Evolutionary conservation across 768 basidiomycete species (phyloP), one percentile per base, ranked within the genome.

Genomic region (Pleurotus djamor): DNA sequence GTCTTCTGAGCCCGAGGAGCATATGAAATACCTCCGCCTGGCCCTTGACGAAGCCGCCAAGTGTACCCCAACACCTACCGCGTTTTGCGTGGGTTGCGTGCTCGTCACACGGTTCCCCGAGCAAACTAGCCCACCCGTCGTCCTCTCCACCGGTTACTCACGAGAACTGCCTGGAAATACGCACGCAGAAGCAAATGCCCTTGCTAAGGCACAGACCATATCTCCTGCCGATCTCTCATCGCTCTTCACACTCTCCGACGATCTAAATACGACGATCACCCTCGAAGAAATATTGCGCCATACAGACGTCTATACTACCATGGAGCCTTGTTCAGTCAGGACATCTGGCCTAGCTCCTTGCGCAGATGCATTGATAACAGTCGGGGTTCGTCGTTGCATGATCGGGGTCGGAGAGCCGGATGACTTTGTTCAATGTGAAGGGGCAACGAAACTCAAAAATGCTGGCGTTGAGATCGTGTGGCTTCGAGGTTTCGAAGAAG

Each of bases 401-500:
- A 89, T 98, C 47, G 96, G 96, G 2, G 94, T 88, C 2, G 83
- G 85, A 60, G 96, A 99, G 71, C 96, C 96, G 3, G 85, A 84
- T 57, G 96, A 98, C 71, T 99, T 98, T 69, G 96, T 99, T 10
- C 79, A 85, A 8, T 98, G 96, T 68, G 91, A 96, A 71, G 96
- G 96, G 5, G 90, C 91, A 4, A 78, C 76, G 61, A 86, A 83
- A 65, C 68, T 98, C 64, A 80, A 73, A 66, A 81, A 86, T 28
- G 87, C 84, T 5, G 92, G 89, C 4, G 78, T 94, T 4, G 83
- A 89, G 48, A 83, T 97, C 0, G 66, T 89, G n/a, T 89, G 92
- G 85, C 61, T 92, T 16, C 76, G 77, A 28, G 89, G 86, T 2
- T 69, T 97, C 45, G 92, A 94, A 67, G 79, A 87, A 38, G 83